Evolutionary conservation across 192 early-diverging fungal genomes (phyloP), one percentile per base, ranked within the genome.

Genomic region (Gryganskiella cystojenkinii): DNA sequence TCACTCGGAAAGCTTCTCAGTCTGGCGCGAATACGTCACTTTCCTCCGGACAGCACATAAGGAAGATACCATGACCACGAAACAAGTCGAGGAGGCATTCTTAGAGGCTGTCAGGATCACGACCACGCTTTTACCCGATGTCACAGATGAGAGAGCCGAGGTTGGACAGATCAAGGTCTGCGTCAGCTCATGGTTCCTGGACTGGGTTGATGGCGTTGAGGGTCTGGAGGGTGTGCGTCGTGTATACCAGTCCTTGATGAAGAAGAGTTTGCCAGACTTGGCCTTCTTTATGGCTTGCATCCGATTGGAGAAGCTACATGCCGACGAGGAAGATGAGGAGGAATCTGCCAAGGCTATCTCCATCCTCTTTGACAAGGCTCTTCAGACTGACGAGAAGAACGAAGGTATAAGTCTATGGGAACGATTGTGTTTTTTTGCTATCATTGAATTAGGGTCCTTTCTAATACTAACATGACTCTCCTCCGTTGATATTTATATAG

Each of bases 211-310:
- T 42, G 58, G 76, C 25, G 71, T 66, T 9, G 56, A 71, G 15
- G 82, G 76, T 20, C 80, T 88, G 11, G 83, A 84, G 2, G 80
- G 75, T 22, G 71, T 87, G 35, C 82, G 92, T 37, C 64, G 61
- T 4, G 76, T 84, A 19, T 88, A 87, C 60, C 67, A 72, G 35
- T 80, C 78, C 14, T 71, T 92, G 10, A 55, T 85, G 30, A 73
- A 82, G 19, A 82, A 81, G 37, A 85, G 87, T 27, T 89, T 87
- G 60, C 90, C 91, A 13, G 91, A 88, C 9, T 59, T 82, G 33
- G 69, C 56, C 4, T 92, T 92, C 68, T 90, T 85, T 70, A 81
- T 82, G 59, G 63, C 81, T n/a, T 92, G 91, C 64, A 52, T 92
- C 42, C 80, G 83, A 56, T 65, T 91, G 42, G 91, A 92, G 70